Percentiles rank a stretch among this genome's conserved stretches.
These are phyloP conservation scores for Avena eriantha DNA, from an alignment of 176 grass and related monocot genomes.

Conservation along the genomic window DNA sequence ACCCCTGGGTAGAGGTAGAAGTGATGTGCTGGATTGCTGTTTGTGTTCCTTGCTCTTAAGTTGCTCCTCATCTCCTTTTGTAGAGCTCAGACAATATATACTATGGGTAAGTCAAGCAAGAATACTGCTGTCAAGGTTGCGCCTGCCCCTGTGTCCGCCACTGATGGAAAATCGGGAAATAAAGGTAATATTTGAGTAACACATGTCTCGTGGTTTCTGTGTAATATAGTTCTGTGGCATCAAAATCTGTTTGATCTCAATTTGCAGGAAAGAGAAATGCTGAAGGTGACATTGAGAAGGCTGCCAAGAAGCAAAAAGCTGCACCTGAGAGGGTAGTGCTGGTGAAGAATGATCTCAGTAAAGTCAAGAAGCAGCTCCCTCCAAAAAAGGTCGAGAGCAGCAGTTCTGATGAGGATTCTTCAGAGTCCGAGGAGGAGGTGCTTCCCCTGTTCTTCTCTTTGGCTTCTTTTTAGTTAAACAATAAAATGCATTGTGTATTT, in stretches of 20 bases:
- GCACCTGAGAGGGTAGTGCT: constrained; percentile 1
- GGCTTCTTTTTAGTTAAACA: not conserved
- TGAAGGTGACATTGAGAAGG: constrained; percentile 59
- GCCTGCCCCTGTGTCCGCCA: constrained; percentile 17
- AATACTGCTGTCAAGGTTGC: constrained; percentile 40
- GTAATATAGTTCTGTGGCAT: not conserved
- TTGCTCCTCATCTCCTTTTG: not conserved
- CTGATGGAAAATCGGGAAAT: constrained; percentile 41
- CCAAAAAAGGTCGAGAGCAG: constrained; percentile 66
- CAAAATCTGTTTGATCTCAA: not conserved
- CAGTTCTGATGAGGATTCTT: constrained; percentile 71
- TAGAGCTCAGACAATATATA: constrained; percentile 10
- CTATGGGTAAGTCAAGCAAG: constrained; percentile 57
- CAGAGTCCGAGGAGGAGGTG: constrained; percentile 83
- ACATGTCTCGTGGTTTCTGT: not conserved
- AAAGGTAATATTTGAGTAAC: constrained; percentile 42
- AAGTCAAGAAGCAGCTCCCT: constrained; percentile 58
- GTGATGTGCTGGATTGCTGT: not conserved
- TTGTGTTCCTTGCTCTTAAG: not conserved
- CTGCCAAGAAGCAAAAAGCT: constrained; percentile 72
- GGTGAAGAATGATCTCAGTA: constrained; percentile 23
- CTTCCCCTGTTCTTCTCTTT: not conserved
- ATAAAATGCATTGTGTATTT: constrained; percentile 18
- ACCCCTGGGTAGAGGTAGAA: not conserved
- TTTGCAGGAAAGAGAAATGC: constrained; percentile 75